Conservation (phyloP, 1,284 basidiomycete species). For the Austroboletus niveus region DNA sequence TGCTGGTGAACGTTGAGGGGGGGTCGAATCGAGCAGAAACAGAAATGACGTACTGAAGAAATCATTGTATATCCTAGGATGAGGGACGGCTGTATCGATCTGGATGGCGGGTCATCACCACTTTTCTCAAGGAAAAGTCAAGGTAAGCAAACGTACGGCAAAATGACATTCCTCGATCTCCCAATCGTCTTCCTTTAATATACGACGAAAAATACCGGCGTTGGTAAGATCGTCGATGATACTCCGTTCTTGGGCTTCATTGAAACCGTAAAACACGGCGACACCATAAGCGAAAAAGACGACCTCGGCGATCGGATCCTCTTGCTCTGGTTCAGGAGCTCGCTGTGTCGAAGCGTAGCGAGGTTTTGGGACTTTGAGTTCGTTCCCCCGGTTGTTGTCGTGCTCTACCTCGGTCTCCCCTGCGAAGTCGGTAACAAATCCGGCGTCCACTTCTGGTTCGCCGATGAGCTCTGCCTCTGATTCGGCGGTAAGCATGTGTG, state of each 20-base stretch:
- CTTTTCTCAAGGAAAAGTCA: not conserved
- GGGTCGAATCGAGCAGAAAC: not conserved
- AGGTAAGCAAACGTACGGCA: conserved; percentile 46
- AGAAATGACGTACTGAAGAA: conserved; percentile 70
- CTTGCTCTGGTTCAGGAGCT: conserved; percentile 17
- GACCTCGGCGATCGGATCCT: conserved; percentile 70
- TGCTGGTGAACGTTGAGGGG: conserved; percentile 43
- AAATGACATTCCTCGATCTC: conserved; percentile 91
- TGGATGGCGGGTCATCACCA: conserved; percentile 28
- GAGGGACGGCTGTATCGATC: conserved; percentile 85
- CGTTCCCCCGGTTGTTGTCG: not conserved
- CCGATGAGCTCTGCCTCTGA: conserved; percentile 16
- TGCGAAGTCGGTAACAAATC: conserved; percentile 12
- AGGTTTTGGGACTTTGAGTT: conserved; percentile 4
- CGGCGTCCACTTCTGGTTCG: conserved; percentile 13
- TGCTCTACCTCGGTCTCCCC: conserved; percentile 8
- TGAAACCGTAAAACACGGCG: conserved; percentile 84
- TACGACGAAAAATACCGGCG: conserved; percentile 64
- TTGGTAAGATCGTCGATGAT: conserved; percentile 82
- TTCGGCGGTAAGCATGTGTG: conserved; percentile 5
- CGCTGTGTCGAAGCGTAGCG: conserved; percentile 1
- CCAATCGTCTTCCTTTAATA: conserved; percentile 71
- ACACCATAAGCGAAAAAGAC: conserved; percentile 88
- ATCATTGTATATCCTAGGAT: conserved; percentile 87
- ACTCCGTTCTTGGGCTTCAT: conserved; percentile 71